Base-by-base conservation (phyloP, 495 filamentous ascomycete genomes). In the Zalerion maritima region DNA sequence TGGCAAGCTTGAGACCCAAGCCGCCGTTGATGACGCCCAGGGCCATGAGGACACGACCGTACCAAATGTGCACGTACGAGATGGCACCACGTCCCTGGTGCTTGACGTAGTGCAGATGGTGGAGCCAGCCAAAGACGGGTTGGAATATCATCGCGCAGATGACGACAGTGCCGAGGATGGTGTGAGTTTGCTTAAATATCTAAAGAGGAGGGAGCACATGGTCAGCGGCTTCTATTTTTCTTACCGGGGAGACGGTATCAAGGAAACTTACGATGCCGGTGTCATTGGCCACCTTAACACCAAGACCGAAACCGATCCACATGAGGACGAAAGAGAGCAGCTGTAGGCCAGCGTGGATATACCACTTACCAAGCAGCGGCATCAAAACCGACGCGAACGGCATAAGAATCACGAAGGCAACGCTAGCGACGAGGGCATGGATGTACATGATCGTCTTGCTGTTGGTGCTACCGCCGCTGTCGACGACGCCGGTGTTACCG, bases 11-110 rank as follows among this genome's bases (percentile, higher is more conserved):
- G 9, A 82, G 56, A 1, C 79, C 80, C 3, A 81, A 49, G 0
- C 79, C 78, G 28, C 68, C 80, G 47, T 83, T 85, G 31, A 83
- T 55, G 19, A 81, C 56, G 2, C 71, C 81, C n/a, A 80, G 40
- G 3, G 61, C 41, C 14, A 85, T 60, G 19, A 81, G 38, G 4
- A 49, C 24, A 1, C 81, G 67, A 3, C 80, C 81, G 34, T 62
- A 68, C 78, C 80, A 83, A 40, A 76, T 69, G 44, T 86, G 81
- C 3, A 51, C 41, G 31, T 71, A 52, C n/a, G 64, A 67, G 46
- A 75, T 56, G 3, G 57, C 4, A 7, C 65, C 65, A 8, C 73
- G 73, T 4, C 34, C 24, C 15, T 58, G 45, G 2, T 52, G 45
- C 34, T 62, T 64, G 8, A 52, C 21, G 38, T 50, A 80, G 29